A percentile compares a stretch with the other conserved stretches of the same genome.
Evolutionary conservation across 2,329 filamentous ascomycete genomes (phyloP).

Genomic region (Colletotrichum viniferum): DNA sequence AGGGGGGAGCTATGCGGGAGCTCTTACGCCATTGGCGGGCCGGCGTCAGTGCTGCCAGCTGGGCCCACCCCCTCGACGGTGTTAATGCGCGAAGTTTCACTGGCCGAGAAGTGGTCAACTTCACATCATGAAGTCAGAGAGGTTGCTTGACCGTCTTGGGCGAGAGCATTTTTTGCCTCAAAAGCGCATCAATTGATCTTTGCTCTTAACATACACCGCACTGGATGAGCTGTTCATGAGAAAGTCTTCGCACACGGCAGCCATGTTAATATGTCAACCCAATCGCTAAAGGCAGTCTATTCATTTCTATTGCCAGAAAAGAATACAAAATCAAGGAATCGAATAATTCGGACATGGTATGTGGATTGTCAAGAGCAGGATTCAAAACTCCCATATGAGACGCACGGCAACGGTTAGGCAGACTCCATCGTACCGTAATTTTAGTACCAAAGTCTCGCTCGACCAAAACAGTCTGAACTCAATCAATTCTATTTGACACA

Average conservation of each 20-base stretch:
- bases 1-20: conserved; percentile 13
- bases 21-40: conserved; percentile 13
- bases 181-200: neutral
- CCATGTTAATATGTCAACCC: neutral
- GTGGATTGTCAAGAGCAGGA: neutral
- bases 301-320: neutral
- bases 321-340: neutral
- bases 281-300: neutral
- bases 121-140: neutral
- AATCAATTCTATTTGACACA: neutral
- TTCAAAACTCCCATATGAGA: neutral
- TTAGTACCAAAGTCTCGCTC: neutral
- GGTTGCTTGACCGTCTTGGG: neutral
- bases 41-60: neutral
- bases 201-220: neutral
- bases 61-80: neutral
- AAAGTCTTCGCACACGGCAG: neutral
- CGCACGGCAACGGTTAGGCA: neutral
- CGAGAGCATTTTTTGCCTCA: neutral
- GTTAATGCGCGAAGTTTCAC: conserved; percentile 2
- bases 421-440: neutral
- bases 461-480: neutral
- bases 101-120: neutral
- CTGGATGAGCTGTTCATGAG: neutral
- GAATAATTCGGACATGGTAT: neutral